Evolutionary conservation across 2,329 filamentous ascomycete genomes (phyloP), one percentile per base, ranked within the genome.

Genomic region (Colletotrichum tamarilloi): DNA sequence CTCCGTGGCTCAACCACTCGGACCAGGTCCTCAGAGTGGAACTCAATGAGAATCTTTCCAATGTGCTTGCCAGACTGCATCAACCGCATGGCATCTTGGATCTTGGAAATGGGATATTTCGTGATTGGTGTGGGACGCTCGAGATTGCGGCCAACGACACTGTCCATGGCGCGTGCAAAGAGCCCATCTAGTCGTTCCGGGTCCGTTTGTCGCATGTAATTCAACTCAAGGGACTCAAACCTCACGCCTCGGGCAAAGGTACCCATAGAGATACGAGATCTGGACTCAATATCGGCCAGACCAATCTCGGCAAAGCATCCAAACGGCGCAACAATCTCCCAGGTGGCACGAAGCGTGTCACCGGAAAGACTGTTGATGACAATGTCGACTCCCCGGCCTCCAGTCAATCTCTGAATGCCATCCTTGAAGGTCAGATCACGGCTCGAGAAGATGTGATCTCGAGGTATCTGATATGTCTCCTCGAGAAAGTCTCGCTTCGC

Each of bases 1-100:
- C 30, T 35, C 7, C 46, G 32, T 22, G 32, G 59, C 38, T 52
- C 49, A 11, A 35, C 52, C 22, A 42, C 62, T n/a, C 22, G 32
- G 22, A 35, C 73, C 67, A 42, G 19, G 6, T 69, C 30, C 8
- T 66, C 52, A 24, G 30, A 73, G 70, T 38, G 24, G n/a, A 78
- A 72, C 53, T 73, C 75, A 28, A 85, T 63, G 19, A 87, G 80
- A 19, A 87, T 83, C 67, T 87, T 87, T 0, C 85, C 85, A 58
- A 84, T 83, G 73, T 87, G 85, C 42, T 77, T 78, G 1, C 85
- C 85, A 1, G 77, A 78, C 68, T 87, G 84, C 82, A 88, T 83
- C 57, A 82, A 80, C 0, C 84, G 77, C 74, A 87, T 85, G 0
- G 84, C 85, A 8, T 84, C 80, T 26, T 80, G 75, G 1, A 85